These are phyloP conservation scores for Desmodesmus armatus DNA, from an alignment of 139 green algal species.

Conservation along the genomic window DNA sequence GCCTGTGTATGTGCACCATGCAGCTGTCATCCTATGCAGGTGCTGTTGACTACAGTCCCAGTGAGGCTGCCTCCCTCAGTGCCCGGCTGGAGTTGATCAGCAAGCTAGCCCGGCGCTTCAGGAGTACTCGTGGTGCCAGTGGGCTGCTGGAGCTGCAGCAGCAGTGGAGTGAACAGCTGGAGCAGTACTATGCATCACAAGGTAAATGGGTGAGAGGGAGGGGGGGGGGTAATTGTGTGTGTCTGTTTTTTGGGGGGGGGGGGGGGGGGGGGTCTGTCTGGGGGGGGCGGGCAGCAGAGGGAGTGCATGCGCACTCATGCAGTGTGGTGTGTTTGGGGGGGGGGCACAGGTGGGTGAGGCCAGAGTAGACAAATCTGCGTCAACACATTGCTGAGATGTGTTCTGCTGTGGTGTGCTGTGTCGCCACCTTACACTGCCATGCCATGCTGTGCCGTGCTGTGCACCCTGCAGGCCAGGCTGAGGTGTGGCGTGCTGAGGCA, in stretches of 20 bases:
- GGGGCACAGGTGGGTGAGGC: no score
- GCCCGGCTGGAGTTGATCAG: slow-evolving; percentile 55
- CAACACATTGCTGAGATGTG: no score
- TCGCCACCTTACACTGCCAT: background rate
- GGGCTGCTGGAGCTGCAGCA: slow-evolving; percentile 64
- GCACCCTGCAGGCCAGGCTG: slow-evolving; percentile 51
- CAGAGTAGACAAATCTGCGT: no score
- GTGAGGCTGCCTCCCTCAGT: slow-evolving; percentile 59
- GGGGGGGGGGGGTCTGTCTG: background rate
- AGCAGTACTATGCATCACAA: slow-evolving; percentile 70
- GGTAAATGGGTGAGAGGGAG: slow-evolving; percentile 45
- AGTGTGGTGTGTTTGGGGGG: no score
- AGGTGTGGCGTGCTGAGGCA: slow-evolving; percentile 41
- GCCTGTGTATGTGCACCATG: background rate
- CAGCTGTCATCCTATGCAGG: slow-evolving; percentile 10
- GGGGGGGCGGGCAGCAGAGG: background rate
- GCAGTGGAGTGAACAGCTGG: slow-evolving; percentile 50
- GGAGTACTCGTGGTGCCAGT: slow-evolving; percentile 46
- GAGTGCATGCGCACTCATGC: no score
- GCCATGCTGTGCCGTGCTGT: background rate
- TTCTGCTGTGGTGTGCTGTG: no score
- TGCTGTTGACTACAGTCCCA: slow-evolving; percentile 49
- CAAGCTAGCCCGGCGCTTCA: slow-evolving; percentile 61
- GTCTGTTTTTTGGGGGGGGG: no score
- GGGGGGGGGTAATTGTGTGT: slow-evolving; percentile 25